Conservation (phyloP, 2,329 filamentous ascomycete genomes). For the Sclerotinia sclerotiorum region DNA sequence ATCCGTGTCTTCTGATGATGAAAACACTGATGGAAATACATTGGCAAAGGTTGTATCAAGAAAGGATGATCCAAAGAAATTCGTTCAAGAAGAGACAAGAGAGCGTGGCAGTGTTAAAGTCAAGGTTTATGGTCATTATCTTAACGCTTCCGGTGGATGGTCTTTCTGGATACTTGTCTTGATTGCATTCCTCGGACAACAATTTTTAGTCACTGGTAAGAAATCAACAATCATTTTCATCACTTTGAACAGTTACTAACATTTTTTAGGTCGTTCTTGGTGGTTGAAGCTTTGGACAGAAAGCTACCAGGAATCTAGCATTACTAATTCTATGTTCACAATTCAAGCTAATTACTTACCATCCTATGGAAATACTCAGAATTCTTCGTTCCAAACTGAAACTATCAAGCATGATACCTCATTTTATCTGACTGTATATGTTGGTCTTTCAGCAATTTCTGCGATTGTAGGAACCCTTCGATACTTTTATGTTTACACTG, state of each 20-base stretch:
- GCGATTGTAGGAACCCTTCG: conserved; percentile 61
- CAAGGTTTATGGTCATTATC: conserved; percentile 66
- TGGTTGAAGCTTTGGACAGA: conserved; percentile 65
- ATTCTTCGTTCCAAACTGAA: conserved; percentile 13
- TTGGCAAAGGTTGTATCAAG: conserved; percentile 54
- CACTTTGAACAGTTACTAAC: conserved; percentile 14
- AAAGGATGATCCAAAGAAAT: conserved; percentile 58
- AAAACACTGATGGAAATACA: conserved; percentile 45
- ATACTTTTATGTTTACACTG: conserved; percentile 62
- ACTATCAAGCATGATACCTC: conserved; percentile 41
- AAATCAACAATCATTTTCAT: conserved; percentile 17
- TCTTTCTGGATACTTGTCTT: conserved; percentile 58
- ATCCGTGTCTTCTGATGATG: conserved; percentile 49
- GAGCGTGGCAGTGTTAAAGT: conserved; percentile 69
- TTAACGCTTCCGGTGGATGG: conserved; percentile 64
- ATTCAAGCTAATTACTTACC: conserved; percentile 35
- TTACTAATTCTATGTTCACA: conserved; percentile 44
- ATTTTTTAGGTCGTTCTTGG: conserved; percentile 53
- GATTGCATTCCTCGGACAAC: conserved; percentile 54
- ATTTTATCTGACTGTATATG: conserved; percentile 69
- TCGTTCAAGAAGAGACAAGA: conserved; percentile 72
- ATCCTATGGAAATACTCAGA: conserved; percentile 12
- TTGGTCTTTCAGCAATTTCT: conserved; percentile 56
- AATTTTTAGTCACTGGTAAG: conserved; percentile 55
- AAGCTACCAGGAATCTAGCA: conserved; percentile 41